Base-by-base conservation (phyloP, 2,329 filamentous ascomycete genomes). In the Penicillium sp. region DNA sequence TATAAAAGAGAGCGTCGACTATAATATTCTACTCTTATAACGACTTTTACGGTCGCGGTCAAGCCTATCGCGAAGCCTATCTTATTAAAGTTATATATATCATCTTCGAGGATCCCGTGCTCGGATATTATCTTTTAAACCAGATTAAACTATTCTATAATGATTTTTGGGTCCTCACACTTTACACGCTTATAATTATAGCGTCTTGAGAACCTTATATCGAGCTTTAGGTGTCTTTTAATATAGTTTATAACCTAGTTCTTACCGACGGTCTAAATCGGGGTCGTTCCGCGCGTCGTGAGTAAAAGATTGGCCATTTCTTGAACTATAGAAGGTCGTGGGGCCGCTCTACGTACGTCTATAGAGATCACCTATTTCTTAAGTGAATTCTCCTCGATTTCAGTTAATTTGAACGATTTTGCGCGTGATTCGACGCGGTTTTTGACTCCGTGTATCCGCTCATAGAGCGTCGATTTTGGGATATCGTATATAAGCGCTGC, bases 51-150 rank as follows among this genome's bases (percentile, higher is more conserved):
- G 14, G 42, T 58, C 3, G 25, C 13, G 14, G 42, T 52, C 3
- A 54, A 21, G 5, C 56, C 56, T 16, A 55, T 52, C n/a, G 29
- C 25, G 21, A 58, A 58, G 11, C 52, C 43, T 25, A 47, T 55
- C 31, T 58, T 29, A 49, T 58, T 35, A 58, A 58, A 54, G 44
- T 54, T 58, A 29, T 51, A 58, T 21, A 58, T 58, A 52, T 57
- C 44, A 4, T 58, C 31, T 27, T 21, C 1, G 8, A 11, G 5
- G 19, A 58, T 54, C 4, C 52, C 42, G 23, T 58, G 27, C 33
- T 54, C 8, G 2, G 26, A 1, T 19, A 53, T 58, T n/a, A 13
- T 43, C 6, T 31, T 3, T 27, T 33, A 10, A 13, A 58, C 47
- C 14, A 26, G 33, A 8, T 51, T 37, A 35, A 59, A 53, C 44